Evolutionary conservation across 306 rosid species (phyloP).

Genomic region (Mimosa pudica): DNA sequence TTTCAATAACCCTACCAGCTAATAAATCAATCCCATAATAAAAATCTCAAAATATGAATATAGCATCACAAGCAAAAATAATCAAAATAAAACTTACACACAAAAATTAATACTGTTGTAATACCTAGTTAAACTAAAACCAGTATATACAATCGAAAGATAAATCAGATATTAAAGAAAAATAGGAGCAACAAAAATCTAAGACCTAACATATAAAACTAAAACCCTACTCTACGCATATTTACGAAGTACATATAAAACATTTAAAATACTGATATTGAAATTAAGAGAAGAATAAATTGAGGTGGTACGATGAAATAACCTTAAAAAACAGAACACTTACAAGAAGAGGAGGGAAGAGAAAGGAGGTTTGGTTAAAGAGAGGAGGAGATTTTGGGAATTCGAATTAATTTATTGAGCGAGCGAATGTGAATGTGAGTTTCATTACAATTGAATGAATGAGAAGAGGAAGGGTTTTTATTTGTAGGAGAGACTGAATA

Average conservation of each 20-base stretch:
- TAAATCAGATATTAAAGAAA: not conserved
- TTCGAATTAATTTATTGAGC: not conserved
- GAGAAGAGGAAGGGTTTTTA: not conserved
- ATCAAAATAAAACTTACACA: not conserved
- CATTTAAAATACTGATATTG: not conserved
- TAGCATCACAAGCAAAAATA: not conserved
- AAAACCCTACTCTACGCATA: conserved; percentile 4
- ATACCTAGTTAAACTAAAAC: not conserved
- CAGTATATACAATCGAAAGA: not conserved
- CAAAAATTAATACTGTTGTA: not conserved
- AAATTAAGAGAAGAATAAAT: not conserved
- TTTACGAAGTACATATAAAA: not conserved
- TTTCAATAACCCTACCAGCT: not conserved
- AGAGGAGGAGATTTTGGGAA: not conserved
- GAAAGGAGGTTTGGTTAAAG: not conserved
- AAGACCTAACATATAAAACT: not conserved
- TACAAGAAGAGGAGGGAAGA: not conserved
- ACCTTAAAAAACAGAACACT: not conserved
- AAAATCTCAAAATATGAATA: not conserved
- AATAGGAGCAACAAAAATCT: not conserved
- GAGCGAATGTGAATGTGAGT: too few species aligned
- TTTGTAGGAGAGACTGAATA: not conserved
- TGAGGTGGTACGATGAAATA: not conserved
- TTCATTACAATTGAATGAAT: too few species aligned
- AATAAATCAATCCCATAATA: not conserved